Conservation (phyloP, 192 early-diverging fungal genomes). For the Diversispora eburnea region DNA sequence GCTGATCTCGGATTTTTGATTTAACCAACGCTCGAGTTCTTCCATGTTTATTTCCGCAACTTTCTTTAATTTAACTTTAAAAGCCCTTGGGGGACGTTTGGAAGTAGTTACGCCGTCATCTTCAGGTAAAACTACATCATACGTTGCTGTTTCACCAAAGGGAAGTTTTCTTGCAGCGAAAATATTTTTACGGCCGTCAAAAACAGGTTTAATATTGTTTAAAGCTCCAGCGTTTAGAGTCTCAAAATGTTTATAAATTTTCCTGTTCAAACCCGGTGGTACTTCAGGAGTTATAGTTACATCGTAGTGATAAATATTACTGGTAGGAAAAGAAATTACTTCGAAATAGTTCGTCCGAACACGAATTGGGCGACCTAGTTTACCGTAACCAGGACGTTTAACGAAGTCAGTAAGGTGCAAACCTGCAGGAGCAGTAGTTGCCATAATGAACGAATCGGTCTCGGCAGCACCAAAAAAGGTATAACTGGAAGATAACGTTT, state of each 20-base stretch:
- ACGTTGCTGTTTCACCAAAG: conserved; percentile 50
- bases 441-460: no score
- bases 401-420: conserved; percentile 42
- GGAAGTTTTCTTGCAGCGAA: conserved; percentile 58
- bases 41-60: conserved; percentile 65
- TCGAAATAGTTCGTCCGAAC: conserved; percentile 78
- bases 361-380: conserved; percentile 36
- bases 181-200: conserved; percentile 78
- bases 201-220: conserved; percentile 64
- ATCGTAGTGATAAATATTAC: conserved; percentile 85
- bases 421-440: no score
- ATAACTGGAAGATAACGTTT: no score
- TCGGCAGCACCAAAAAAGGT: no score
- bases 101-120: conserved; percentile 32
- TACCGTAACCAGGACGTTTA: conserved; percentile 44
- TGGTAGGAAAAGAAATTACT: conserved; percentile 58
- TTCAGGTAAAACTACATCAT: conserved; percentile 54
- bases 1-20: conserved; percentile 32
- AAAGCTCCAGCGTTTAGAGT: conserved; percentile 50
- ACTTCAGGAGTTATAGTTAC: conserved; percentile 75
- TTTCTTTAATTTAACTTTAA: conserved; percentile 65
- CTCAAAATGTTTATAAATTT: conserved; percentile 66
- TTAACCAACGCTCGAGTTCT: conserved; percentile 53
- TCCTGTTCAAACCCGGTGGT: conserved; percentile 69
- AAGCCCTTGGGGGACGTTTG: conserved; percentile 47